Evolutionary conservation across 352 stramenopile species (phyloP).

Genomic region (Chloridella minuta): DNA sequence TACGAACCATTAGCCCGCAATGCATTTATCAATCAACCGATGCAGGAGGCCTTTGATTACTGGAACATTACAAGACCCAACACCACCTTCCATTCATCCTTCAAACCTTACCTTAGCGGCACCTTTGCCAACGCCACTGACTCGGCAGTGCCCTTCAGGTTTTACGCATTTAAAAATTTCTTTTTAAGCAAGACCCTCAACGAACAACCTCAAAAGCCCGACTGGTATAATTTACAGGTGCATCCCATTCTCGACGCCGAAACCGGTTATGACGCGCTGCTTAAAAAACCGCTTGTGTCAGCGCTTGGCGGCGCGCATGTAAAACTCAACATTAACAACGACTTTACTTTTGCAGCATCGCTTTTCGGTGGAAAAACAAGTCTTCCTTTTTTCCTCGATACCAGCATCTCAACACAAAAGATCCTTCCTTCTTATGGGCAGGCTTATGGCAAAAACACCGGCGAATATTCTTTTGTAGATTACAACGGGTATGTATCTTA

Average conservation of each 20-base stretch:
- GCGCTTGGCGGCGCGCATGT: not conserved
- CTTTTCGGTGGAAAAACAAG: not conserved
- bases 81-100: not conserved
- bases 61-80: conserved; percentile 10
- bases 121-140: conserved; percentile 7
- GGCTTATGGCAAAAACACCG: conserved; percentile 17
- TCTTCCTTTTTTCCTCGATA: not conserved
- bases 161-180: conserved; percentile 13
- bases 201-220: not conserved
- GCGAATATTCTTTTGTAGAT: conserved; percentile 10
- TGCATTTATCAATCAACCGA: not conserved
- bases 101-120: conserved; percentile 8
- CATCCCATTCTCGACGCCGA: not conserved
- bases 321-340: not conserved
- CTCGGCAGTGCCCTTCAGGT: not conserved
- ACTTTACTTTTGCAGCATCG: not conserved
- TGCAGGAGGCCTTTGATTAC: conserved; percentile 13
- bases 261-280: not conserved
- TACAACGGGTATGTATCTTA: conserved; percentile 12
- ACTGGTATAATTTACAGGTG: not conserved
- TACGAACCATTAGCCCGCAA: not conserved
- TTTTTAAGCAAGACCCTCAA: conserved; percentile 16
- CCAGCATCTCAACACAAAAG: conserved; percentile 18
- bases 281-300: not conserved
- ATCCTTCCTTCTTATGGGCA: conserved; percentile 17